Base-by-base conservation (phyloP, 1,284 basidiomycete genomes). In the Ustilago bromivora region DNA sequence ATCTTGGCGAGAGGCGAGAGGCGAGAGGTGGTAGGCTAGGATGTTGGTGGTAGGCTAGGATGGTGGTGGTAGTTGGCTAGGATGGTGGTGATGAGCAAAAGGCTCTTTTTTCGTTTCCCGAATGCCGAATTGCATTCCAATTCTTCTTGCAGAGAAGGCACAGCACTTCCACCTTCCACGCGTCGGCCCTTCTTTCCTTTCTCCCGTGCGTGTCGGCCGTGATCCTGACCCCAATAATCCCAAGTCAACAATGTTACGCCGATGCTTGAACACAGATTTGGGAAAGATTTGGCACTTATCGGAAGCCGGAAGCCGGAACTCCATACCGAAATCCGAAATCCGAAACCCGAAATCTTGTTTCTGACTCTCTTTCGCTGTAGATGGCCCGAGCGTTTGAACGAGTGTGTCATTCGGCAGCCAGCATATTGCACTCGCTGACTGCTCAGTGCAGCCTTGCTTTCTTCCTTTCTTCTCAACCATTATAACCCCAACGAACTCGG, bases 1-100 rank as follows among this genome's bases (percentile, higher is more conserved):
- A 82, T 82, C 32, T 63, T 81, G 64, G 53, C 23, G 35, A 15
- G 46, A 32, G 2, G 46, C 17, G 55, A 17, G 36, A 40, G n/a
- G 36, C 10, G 38, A 15, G 46, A 31, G 23, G 40, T 13, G 15
- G 38, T 10, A n/a, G 32, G n/a, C 6, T 32, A 43, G 17, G 38
- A 17, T 28, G 38, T 41, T 38, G 40, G 46, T 19, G 23, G 23
- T 23, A 23, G 23, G 23, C 23, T 3, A 23, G 23, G 23, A 23
- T 23, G 23, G 0, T 23, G 23, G 23, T 23, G 23, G 23, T 23
- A 23, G 23, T 23, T 2, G 23, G 23, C 23, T 28, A 28, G 2
- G 23, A 28, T 28, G 23, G 23, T 28, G 23, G 23, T 28, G 23
- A 28, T 28, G 2, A 28, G 23, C 3, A 28, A 28, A 28, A 28